A percentile compares a stretch with the other conserved stretches of the same genome.
These are phyloP conservation scores for Nosema bombycis DNA, from an alignment of 371 early-diverging fungal genomes.

Conservation along the genomic window DNA sequence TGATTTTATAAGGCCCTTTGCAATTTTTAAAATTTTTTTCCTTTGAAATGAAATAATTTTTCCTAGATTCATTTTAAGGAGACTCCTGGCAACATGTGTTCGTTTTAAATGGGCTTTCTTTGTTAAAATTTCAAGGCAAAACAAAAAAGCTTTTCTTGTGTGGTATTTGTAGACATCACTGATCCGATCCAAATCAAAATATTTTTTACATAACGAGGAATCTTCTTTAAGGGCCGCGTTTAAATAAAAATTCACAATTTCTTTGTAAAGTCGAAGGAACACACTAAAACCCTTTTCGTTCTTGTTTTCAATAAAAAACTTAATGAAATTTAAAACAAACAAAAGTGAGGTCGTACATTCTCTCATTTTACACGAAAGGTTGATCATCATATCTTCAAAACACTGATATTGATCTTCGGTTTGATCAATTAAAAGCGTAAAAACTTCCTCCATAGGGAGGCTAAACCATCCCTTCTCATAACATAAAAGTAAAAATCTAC, in stretches of 20 bases:
- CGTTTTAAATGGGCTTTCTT: background rate
- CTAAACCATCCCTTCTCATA: background rate
- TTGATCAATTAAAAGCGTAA: background rate
- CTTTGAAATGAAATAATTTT: conserved; percentile 11
- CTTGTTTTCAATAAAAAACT: background rate
- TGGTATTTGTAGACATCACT: background rate
- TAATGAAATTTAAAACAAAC: background rate
- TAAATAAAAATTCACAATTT: background rate
- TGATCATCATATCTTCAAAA: background rate
- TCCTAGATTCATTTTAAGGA: conserved; percentile 15
- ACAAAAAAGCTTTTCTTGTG: conserved; percentile 7
- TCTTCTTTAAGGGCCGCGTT: background rate
- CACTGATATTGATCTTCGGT: background rate
- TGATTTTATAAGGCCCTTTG: conserved; percentile 1
- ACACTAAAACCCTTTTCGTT: background rate
- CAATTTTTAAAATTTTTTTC: conserved; percentile 22
- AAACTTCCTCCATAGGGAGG: background rate
- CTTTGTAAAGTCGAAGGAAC: background rate
- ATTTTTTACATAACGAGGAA: background rate
- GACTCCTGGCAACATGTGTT: background rate
- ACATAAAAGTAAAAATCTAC: background rate
- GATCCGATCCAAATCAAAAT: background rate
- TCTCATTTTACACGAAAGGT: background rate
- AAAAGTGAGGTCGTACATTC: background rate
- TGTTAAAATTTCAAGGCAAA: background rate